Conservation (phyloP, 2,329 filamentous ascomycete genomes). For the Colletotrichum aenigma region DNA sequence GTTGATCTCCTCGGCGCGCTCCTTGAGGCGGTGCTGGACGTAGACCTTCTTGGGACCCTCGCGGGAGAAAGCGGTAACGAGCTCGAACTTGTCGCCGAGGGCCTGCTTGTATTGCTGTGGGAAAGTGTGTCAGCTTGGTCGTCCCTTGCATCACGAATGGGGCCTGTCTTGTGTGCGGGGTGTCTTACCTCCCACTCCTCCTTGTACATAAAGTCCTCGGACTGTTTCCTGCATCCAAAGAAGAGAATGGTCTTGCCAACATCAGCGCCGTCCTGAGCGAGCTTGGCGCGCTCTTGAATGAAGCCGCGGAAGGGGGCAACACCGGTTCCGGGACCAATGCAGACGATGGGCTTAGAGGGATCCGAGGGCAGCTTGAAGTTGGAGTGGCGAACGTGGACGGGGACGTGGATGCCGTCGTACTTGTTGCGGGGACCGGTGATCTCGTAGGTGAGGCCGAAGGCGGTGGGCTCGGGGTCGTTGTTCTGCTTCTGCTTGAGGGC, state of each 20-base stretch:
- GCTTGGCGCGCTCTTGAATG: slow-evolving; percentile 88
- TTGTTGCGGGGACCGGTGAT: slow-evolving; percentile 92
- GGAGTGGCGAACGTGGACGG: slow-evolving; percentile 94
- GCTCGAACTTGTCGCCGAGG: slow-evolving; percentile 86
- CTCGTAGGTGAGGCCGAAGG: slow-evolving; percentile 84
- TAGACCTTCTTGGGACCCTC: slow-evolving; percentile 90
- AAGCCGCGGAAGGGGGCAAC: slow-evolving; percentile 96
- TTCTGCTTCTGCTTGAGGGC: slow-evolving; percentile 98
- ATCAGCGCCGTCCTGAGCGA: slow-evolving; percentile 77
- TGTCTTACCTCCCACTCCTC: slow-evolving; percentile 87
- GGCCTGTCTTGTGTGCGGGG: not conserved
- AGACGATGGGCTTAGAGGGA: slow-evolving; percentile 90
- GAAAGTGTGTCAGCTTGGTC: not conserved
- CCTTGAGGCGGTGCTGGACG: slow-evolving; percentile 90
- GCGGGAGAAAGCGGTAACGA: slow-evolving; percentile 95
- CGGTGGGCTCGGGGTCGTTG: slow-evolving; percentile 79
- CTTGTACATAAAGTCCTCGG: slow-evolving; percentile 93
- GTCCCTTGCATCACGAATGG: not conserved
- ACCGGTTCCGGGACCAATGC: slow-evolving; percentile 95
- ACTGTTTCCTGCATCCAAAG: slow-evolving; percentile 87
- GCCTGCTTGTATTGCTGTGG: slow-evolving; percentile 78
- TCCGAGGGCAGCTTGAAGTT: slow-evolving; percentile 99
- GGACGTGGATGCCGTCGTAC: slow-evolving; percentile 93
- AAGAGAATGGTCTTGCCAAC: slow-evolving; percentile 91
- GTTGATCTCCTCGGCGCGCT: slow-evolving; percentile 83